A percentile compares a stretch with the other conserved stretches of the same genome.
Evolutionary conservation across 2,329 filamentous ascomycete genomes (phyloP).

Genomic region (Coniochaeta sp.): DNA sequence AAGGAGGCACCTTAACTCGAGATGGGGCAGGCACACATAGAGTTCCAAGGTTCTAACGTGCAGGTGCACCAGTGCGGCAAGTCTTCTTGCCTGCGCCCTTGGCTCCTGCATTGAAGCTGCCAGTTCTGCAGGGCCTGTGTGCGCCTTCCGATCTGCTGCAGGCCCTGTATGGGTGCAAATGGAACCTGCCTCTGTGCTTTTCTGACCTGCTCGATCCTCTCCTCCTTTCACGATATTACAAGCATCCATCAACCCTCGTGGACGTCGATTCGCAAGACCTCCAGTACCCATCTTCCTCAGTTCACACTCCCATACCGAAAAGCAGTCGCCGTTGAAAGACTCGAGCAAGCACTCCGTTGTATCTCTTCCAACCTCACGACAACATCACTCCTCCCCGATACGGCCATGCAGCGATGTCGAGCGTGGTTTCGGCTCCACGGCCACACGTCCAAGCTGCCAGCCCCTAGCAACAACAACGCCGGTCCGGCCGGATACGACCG

Average conservation of each 20-base stretch:
- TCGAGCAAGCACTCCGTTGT: neutral
- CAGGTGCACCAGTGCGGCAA: neutral
- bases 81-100: no score
- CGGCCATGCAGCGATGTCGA: neutral
- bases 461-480: neutral
- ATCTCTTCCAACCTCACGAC: neutral
- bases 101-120: neutral
- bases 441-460: neutral
- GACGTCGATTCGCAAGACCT: neutral
- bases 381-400: neutral
- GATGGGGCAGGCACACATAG: neutral
- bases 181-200: neutral
- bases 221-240: neutral
- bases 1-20: neutral
- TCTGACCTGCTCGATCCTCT: neutral
- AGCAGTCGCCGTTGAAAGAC: neutral
- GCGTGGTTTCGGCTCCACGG: neutral
- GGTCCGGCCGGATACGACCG: neutral
- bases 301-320: neutral
- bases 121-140: neutral
- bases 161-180: neutral
- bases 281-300: neutral
- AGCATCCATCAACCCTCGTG: neutral
- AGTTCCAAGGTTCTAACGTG: neutral
- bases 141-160: neutral